These are phyloP conservation scores for Colletotrichum sp. DNA, from an alignment of 2,329 filamentous ascomycete species.

Conservation along the genomic window DNA sequence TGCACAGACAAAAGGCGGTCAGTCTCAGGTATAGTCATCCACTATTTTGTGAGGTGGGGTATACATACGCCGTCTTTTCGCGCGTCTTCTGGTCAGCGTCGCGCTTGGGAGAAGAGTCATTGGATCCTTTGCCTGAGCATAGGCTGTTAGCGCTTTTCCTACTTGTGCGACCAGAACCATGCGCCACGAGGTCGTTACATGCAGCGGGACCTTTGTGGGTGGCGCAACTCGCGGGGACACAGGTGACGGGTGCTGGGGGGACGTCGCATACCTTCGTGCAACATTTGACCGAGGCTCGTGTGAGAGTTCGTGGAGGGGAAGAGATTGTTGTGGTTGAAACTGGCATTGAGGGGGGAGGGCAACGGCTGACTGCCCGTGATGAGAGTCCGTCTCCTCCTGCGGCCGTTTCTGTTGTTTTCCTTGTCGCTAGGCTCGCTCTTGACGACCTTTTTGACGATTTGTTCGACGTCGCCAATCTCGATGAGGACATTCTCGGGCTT, in stretches of 20 bases:
- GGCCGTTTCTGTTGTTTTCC: constrained; percentile 90
- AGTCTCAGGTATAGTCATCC: background rate
- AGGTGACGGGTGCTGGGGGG: background rate
- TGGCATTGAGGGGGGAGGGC: constrained; percentile 91
- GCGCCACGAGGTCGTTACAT: background rate
- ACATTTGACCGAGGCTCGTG: constrained; percentile 81
- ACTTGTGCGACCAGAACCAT: background rate
- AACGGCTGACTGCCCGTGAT: constrained; percentile 97
- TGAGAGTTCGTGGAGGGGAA: constrained; percentile 68
- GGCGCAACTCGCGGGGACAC: background rate
- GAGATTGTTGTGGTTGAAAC: constrained; percentile 81
- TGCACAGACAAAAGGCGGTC: constrained; percentile 37
- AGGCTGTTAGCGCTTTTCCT: background rate
- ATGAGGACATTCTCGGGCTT: constrained; percentile 99
- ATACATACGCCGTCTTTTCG: constrained; percentile 90
- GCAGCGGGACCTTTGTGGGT: background rate
- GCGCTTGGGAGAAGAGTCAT: constrained; percentile 54
- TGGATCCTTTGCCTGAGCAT: constrained; percentile 35
- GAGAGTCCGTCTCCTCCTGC: constrained; percentile 86
- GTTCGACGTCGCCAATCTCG: constrained; percentile 98
- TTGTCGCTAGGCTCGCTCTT: constrained; percentile 79
- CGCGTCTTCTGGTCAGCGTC: constrained; percentile 77
- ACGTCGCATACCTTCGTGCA: constrained; percentile 73
- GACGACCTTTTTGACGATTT: constrained; percentile 96
- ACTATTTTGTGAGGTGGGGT: background rate